Conservation (phyloP, 1,284 basidiomycete genomes). For the Cystobasidium sp. region DNA sequence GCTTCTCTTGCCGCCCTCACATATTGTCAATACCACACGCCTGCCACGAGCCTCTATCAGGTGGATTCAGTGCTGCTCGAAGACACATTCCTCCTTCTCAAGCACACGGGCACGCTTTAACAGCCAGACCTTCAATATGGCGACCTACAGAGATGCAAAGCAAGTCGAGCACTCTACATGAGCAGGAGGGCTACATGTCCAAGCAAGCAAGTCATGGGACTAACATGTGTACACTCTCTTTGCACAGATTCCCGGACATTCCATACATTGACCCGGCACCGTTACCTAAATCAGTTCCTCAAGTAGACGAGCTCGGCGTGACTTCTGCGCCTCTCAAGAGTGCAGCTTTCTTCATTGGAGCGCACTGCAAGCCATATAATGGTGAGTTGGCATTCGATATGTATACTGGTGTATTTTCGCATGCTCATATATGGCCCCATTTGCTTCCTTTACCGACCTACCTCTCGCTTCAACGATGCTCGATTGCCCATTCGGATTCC, state of each 20-base stretch:
- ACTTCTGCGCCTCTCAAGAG: constrained; percentile 95
- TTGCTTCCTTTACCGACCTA: neutral
- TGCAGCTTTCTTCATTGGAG: constrained; percentile 95
- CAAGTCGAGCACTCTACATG: constrained; percentile 8
- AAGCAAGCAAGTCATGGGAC: neutral
- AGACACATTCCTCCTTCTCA: neutral
- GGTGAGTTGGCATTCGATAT: constrained; percentile 59
- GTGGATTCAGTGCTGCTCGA: neutral
- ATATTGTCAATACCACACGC: no score
- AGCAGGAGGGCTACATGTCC: neutral
- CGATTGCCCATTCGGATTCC: neutral
- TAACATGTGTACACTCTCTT: neutral
- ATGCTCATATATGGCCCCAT: no score
- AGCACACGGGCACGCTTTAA: no score
- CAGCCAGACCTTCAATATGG: constrained; percentile 23
- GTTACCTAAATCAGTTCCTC: constrained; percentile 64
- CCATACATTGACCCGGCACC: constrained; percentile 64
- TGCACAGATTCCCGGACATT: constrained; percentile 42
- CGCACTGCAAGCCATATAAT: constrained; percentile 94
- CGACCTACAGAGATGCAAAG: constrained; percentile 45
- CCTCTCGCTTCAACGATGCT: neutral
- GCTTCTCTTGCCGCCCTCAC: neutral
- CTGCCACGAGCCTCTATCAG: no score
- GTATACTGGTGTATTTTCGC: no score
- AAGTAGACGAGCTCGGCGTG: constrained; percentile 85